phyloP scores from a whole-genome alignment of 2,329 filamentous ascomycete genomes.

The Fusarium piperis region DNA sequence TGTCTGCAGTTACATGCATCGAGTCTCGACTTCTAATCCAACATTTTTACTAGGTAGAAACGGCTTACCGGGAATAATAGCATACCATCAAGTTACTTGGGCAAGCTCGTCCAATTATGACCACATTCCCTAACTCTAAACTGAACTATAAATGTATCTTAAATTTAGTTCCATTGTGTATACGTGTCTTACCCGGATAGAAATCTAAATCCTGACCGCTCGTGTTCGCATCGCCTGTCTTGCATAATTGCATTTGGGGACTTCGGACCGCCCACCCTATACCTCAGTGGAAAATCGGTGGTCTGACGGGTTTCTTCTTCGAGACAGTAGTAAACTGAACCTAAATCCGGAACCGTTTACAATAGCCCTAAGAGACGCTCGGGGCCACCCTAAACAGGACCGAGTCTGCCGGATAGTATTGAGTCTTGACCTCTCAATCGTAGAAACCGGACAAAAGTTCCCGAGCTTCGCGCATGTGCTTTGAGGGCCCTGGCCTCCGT shows the following conservation, averaged over 20 bases:
- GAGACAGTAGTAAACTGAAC: neutral
- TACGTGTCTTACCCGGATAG: neutral
- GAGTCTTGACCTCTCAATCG: neutral
- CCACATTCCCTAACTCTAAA: neutral
- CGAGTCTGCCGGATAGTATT: neutral
- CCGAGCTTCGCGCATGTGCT: neutral
- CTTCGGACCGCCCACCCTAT: neutral
- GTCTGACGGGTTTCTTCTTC: neutral
- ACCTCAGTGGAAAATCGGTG: neutral
- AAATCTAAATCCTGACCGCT: accelerated
- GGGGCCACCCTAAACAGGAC: neutral
- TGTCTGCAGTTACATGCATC: neutral
- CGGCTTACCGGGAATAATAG: neutral
- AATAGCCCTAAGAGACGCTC: neutral
- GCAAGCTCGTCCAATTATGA: neutral
- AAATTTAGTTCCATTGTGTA: neutral
- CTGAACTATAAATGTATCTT: neutral
- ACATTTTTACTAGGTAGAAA: neutral
- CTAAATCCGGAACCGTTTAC: neutral
- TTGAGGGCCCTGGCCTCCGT: neutral
- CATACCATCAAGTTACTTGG: accelerated
- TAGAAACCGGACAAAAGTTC: neutral
- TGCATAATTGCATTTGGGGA: neutral
- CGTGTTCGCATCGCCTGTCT: neutral
- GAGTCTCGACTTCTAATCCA: neutral